Base-by-base conservation (phyloP, 2,329 filamentous ascomycete genomes). In the Arthrobotrys musiformis region DNA sequence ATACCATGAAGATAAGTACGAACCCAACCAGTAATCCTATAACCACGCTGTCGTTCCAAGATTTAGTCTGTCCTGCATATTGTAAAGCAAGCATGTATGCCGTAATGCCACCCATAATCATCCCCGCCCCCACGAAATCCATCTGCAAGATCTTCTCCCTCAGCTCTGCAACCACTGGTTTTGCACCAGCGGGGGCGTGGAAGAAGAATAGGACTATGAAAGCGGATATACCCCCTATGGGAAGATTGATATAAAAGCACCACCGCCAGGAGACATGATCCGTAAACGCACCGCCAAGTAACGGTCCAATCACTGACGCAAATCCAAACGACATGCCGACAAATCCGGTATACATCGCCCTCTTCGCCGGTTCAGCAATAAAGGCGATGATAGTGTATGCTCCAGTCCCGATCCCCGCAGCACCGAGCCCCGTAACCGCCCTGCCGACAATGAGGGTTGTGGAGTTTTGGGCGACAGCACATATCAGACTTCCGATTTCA, bases 241-340 rank as follows among this genome's bases (percentile, higher is more conserved):
- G 88, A n/a, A 89, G 84, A 76, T 89, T 89, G 80, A 89, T 86
- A 80, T 87, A 89, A 79, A 89, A 89, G 79, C 88, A 89, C 88
- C 88, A 85, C 1, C 84, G 79, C 83, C 83, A 84, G 5, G 85
- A 85, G 1, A 84, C 82, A 19, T 85, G 82, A 26, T 87, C 84
- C 0, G 86, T 86, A 40, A 88, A 86, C 5, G 81, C 86, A n/a
- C 86, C 86, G 35, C 85, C 85, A 37, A 86, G 82, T 15, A 88
- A 81, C 15, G 86, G 86, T 15, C 86, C 86, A 1, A 85, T 85
- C 4, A 87, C 85, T 17, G 81, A 81, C 7, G 81, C 80, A 80
- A 86, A 84, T 11, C 86, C 87, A 63, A 89, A 88, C 4, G 78
- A 81, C 28, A 82, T 68, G 66, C 81, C 82, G 35, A 83, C 81